Base-by-base conservation (phyloP, 1,284 basidiomycete genomes). In the Boletellus sp. region DNA sequence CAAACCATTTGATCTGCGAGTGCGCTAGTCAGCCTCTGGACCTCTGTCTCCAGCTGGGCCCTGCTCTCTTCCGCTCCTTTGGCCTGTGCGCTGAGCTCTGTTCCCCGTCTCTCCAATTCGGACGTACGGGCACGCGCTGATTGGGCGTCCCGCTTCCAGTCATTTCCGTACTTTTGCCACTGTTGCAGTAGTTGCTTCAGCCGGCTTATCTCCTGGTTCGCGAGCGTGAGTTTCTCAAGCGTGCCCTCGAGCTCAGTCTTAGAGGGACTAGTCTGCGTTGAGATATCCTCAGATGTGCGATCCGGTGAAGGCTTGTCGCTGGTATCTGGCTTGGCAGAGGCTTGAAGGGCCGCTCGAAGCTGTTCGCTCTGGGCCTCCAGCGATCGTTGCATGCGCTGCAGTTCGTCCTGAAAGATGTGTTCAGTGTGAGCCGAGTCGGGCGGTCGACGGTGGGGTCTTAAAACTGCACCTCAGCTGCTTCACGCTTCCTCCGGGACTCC, bases 91-190 rank as follows among this genome's bases (percentile, higher is more conserved):
- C 8, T 52, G 49, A 58, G 49, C 10, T 54, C 53, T 16, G 15
- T 11, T 13, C 58, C 54, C 19, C 50, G 60, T 32, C 21, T 40
- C 11, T 60, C 50, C 18, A 63, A 28, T 47, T 58, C 62, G 33
- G 50, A 42, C 32, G 21, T 43, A 22, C 65, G 61, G 21, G 5
- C 21, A n/a, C 54, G 53, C 19, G 56, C 44, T 35, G 28, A 21
- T 39, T 63, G 62, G 37, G 65, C 58, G 16, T 61, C 60, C 7
- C 55, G 58, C 47, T 67, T 66, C 62, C 65, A 65, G 1, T 66
- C 55, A 12, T 35, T 51, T 36, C 60, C 62, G 13, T 64, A 64
- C 47, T 52, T 63, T 37, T 66, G 60, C 62, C 65, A 64, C 36
- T 66, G 49, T 16, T 50, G 41, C 22, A 67, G 18, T 16, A 63